Evolutionary conservation across 371 early-diverging fungal genomes (phyloP).

Genomic region (Actinomortierella ambigua): DNA sequence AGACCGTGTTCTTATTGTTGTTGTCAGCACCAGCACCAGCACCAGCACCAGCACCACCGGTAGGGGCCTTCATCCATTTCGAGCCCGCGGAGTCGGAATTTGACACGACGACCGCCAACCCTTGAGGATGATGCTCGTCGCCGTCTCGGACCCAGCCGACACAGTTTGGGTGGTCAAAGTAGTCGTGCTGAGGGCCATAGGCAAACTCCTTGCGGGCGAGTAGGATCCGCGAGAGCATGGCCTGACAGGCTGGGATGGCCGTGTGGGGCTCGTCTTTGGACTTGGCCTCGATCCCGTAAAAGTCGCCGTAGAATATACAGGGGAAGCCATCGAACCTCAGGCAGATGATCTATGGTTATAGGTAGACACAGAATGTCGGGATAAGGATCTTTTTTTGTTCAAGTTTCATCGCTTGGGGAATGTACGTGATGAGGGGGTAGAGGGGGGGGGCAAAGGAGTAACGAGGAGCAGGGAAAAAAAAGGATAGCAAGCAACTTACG

Average conservation of each 20-base stretch:
- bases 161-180: conserved; percentile 49
- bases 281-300: conserved; percentile 34
- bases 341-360: conserved; percentile 34
- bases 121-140: conserved; percentile 15
- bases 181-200: conserved; percentile 50
- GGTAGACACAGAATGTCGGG: too few relatives aligned
- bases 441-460: not conserved
- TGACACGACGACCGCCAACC: conserved; percentile 22
- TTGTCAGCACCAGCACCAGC: too few relatives aligned
- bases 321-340: conserved; percentile 35
- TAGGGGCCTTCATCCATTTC: too few relatives aligned
- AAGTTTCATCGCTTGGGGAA: too few relatives aligned
- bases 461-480: not conserved
- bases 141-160: conserved; percentile 53
- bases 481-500: conserved; percentile 7
- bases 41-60: conserved; percentile 22
- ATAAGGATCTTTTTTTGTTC: too few relatives aligned
- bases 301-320: conserved; percentile 43
- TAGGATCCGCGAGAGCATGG: conserved; percentile 34
- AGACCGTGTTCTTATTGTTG: too few relatives aligned
- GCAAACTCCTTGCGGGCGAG: conserved; percentile 42
- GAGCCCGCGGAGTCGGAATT: too few relatives aligned
- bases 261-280: conserved; percentile 15
- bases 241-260: conserved; percentile 21
- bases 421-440: not conserved